Evolutionary conservation across 306 rosid species (phyloP), one percentile per base, ranked within the genome.

Genomic region (Ziziphus jujuba): DNA sequence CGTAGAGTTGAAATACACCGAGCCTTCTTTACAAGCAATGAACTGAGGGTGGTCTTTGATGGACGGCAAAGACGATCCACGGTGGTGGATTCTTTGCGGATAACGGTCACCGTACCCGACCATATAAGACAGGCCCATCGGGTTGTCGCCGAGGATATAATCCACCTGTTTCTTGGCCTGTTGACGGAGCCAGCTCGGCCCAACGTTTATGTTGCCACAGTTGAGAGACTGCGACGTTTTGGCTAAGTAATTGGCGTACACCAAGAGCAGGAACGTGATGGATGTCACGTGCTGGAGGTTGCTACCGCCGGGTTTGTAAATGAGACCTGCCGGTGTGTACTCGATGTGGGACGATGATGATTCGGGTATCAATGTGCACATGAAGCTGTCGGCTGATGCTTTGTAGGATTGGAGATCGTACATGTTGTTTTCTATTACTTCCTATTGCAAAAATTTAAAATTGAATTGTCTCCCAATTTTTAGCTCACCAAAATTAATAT

Each of bases 251-350:
- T 88, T 79, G 19, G 97, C 87, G 45, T 90, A 93, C 9, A 91
- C 95, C 13, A 93, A 79, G 34, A 80, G 69, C 52, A 93, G 90
- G 80, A 93, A 93, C 14, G 97, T 61, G 31, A 93, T 87, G 56
- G 96, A 78, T 19, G 98, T 84, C 17, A 88, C 84, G 60, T 92
- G 98, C 52, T 93, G 97, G 40, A 93, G 64, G 56, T 93, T 93
- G 96, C 97, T 93, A 58, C 98, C 96, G 2, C 98, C 97, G 0
- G 97, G 96, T 65, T 81, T 86, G 85, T 86, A 92, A 59, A 92
- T 80, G 63, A 92, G 96, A 31, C 97, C 98, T 6, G 96, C 98
- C 2, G 96, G 90, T 34, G 87, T 70, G 89, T 86, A 93, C 19
- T 84, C 84, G 2, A 93, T 87, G 81, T 86, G 97, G 14, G 87